phyloP scores from a whole-genome alignment of 495 filamentous ascomycete species.

The Cladorrhinum samala region DNA sequence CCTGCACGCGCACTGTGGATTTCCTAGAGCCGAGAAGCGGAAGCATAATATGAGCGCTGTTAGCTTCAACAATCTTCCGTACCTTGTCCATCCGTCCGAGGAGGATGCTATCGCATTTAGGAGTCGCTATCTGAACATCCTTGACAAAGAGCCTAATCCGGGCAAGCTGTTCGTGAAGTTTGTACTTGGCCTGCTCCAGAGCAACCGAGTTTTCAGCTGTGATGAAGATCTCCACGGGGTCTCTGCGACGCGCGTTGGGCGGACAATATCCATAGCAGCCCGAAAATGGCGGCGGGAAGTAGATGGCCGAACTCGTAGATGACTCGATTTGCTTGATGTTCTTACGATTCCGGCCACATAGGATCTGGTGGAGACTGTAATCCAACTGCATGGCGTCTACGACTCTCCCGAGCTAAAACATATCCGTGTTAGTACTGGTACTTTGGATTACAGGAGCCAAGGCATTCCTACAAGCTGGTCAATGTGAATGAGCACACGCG shows the following conservation, averaged over 20 bases:
- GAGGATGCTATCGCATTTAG: constrained; percentile 90
- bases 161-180: constrained; percentile 71
- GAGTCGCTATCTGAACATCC: constrained; percentile 73
- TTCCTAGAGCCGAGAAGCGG: constrained; percentile 76
- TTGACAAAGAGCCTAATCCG: constrained; percentile 83
- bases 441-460: neutral
- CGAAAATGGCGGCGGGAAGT: constrained; percentile 92
- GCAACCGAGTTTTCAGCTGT: constrained; percentile 76
- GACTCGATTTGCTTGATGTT: constrained; percentile 97
- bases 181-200: constrained; percentile 80
- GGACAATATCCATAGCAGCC: constrained; percentile 83
- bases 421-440: too few relatives aligned
- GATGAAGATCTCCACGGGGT: constrained; percentile 86
- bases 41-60: constrained; percentile 88
- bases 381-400: constrained; percentile 81
- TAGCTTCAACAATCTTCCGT: constrained; percentile 93
- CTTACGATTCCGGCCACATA: constrained; percentile 87
- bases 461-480: constrained; percentile 76
- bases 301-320: constrained; percentile 88
- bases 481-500: constrained; percentile 90
- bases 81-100: constrained; percentile 91
- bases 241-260: constrained; percentile 65
- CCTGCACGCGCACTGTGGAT: constrained; percentile 78
- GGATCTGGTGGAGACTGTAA: constrained; percentile 76
- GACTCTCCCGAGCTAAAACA: constrained; percentile 74